Percentiles rank a stretch among this genome's conserved stretches.
Conservation (phyloP, 108 stramenopile species). For the Pseudonitzschia delicatissima region DNA sequence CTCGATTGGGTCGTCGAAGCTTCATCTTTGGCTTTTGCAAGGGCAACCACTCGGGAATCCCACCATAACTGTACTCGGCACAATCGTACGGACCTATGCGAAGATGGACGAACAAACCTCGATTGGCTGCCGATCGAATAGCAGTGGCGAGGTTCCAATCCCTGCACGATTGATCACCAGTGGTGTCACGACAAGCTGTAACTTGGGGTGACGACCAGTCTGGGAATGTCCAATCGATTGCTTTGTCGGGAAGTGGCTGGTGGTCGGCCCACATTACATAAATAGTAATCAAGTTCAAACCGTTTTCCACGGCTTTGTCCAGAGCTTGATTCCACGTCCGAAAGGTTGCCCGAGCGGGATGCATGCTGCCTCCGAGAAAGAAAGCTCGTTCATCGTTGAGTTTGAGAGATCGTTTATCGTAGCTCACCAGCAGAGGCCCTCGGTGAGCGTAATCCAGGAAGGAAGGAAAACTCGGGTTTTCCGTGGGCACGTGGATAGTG, state of each 20-base stretch:
- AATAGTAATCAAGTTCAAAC: conserved; percentile 56
- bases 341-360: conserved; percentile 41
- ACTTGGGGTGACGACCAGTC: conserved; percentile 7
- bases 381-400: conserved; percentile 40
- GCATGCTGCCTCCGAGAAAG: conserved; percentile 51
- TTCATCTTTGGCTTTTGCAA: conserved; percentile 36
- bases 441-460: conserved; percentile 26
- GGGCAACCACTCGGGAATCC: conserved; percentile 58
- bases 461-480: conserved; percentile 35
- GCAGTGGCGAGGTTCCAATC: conserved; percentile 51
- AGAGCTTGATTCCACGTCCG: conserved; percentile 40
- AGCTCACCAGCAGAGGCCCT: conserved; percentile 35
- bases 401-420: conserved; percentile 37
- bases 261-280: conserved; percentile 54
- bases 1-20: conserved; percentile 45
- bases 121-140: conserved; percentile 34
- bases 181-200: background rate
- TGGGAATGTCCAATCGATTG: conserved; percentile 42
- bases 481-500: conserved; percentile 8
- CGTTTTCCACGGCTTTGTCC: conserved; percentile 46
- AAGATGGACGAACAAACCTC: conserved; percentile 61
- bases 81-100: conserved; percentile 58
- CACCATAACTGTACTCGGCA: conserved; percentile 65
- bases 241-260: conserved; percentile 31
- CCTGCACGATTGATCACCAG: conserved; percentile 3